These are phyloP conservation scores for Pythium chondricola DNA, from an alignment of 352 stramenopile genomes.

Conservation along the genomic window DNA sequence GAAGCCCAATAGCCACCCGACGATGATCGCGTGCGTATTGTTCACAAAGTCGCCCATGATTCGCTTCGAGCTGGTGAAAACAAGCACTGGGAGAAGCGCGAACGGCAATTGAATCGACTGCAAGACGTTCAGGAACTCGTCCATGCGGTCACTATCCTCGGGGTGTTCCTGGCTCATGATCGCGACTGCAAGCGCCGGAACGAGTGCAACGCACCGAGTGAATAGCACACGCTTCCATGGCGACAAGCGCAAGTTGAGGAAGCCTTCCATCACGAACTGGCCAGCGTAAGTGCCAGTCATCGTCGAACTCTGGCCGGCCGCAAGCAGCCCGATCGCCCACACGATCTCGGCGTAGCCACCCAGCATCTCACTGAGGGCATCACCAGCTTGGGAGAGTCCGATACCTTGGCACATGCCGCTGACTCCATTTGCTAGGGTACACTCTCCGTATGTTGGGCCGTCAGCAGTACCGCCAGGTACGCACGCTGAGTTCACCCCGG, in stretches of 20 bases:
- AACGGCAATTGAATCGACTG: slow-evolving; percentile 92
- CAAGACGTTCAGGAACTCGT: slow-evolving; percentile 90
- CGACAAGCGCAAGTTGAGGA: slow-evolving; percentile 89
- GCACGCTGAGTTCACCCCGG: slow-evolving; percentile 67
- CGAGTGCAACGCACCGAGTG: slow-evolving; percentile 90
- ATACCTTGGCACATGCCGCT: slow-evolving; percentile 82
- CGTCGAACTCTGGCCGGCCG: slow-evolving; percentile 91
- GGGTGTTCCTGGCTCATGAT: slow-evolving; percentile 82
- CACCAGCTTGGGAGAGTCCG: slow-evolving; percentile 78
- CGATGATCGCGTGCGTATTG: slow-evolving; percentile 28
- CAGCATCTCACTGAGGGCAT: slow-evolving; percentile 77
- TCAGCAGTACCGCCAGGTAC: slow-evolving; percentile 46
- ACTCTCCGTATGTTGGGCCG: slow-evolving; percentile 43
- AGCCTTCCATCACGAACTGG: slow-evolving; percentile 97
- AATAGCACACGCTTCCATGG: slow-evolving; percentile 73
- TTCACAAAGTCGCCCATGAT: slow-evolving; percentile 85
- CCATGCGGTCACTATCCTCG: slow-evolving; percentile 78
- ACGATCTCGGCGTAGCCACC: slow-evolving; percentile 81
- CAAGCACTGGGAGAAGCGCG: slow-evolving; percentile 83
- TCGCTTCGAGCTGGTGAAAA: slow-evolving; percentile 71
- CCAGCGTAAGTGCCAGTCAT: slow-evolving; percentile 97
- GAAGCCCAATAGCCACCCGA: slow-evolving; percentile 49
- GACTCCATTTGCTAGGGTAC: slow-evolving; percentile 47
- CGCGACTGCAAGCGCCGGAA: slow-evolving; percentile 82
- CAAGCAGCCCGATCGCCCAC: slow-evolving; percentile 92